Conservation (phyloP, 148 eudicot genomes). For the Rhododendron simsii region DNA sequence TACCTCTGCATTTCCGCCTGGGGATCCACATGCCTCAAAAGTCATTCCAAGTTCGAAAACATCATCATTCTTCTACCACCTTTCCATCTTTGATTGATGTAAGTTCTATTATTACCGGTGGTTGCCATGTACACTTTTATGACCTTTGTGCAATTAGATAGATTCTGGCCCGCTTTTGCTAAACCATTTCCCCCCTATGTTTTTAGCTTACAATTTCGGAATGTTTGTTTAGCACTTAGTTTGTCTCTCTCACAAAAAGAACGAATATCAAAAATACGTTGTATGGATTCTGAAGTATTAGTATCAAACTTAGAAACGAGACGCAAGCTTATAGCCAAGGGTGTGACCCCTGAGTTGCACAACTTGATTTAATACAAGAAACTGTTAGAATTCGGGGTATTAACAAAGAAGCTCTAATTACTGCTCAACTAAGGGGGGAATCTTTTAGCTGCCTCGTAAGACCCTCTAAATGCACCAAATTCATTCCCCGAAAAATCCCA, state of each 20-base stretch:
- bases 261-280: too few species aligned
- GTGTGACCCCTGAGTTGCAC: not conserved
- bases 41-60: not conserved
- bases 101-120: too few species aligned
- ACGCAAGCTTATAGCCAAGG: not conserved
- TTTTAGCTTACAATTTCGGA: not conserved
- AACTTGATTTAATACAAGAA: too few species aligned
- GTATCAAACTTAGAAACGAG: too few species aligned
- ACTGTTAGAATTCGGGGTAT: not conserved
- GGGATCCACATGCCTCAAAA: not conserved
- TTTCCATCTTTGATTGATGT: not conserved
- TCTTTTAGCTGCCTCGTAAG: not conserved
- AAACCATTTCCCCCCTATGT: too few species aligned
- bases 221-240: not conserved
- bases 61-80: not conserved
- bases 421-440: not conserved
- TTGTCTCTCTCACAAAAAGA: too few species aligned
- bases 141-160: not conserved
- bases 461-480: not conserved
- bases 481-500: not conserved
- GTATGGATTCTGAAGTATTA: too few species aligned
- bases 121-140: not conserved
- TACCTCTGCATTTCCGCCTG: too few species aligned
- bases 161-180: not conserved
- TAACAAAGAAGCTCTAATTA: too few species aligned